Conservation (phyloP, 1,139 yeast species). For the Saccharomyces hybrid region DNA sequence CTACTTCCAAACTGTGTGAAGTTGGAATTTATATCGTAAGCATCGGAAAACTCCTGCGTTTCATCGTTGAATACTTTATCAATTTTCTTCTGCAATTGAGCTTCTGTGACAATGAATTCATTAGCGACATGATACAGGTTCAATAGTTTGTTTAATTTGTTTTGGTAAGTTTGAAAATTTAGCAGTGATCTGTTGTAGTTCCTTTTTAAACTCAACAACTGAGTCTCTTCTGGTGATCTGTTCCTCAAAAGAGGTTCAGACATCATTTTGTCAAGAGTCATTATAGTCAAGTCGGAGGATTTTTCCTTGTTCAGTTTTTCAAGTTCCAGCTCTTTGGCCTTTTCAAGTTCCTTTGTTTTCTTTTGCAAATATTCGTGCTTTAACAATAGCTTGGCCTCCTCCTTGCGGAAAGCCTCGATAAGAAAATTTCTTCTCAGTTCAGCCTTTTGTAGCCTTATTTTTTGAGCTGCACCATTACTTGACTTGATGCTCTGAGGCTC, state of each 20-base stretch:
- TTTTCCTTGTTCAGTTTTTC: constrained; percentile 20
- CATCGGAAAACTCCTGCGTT: not conserved
- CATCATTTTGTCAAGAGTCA: constrained; percentile 66
- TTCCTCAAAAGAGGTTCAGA: constrained; percentile 62
- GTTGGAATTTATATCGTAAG: not conserved
- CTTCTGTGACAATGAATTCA: constrained; percentile 35
- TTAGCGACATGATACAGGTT: constrained; percentile 67
- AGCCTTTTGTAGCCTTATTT: constrained; percentile 51
- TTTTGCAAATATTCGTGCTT: constrained; percentile 34
- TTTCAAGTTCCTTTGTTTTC: constrained; percentile 31
- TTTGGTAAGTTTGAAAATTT: constrained; percentile 38
- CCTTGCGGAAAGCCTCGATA: constrained; percentile 56
- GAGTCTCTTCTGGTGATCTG: constrained; percentile 61
- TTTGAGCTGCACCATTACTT: constrained; percentile 42
- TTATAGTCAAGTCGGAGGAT: constrained; percentile 51
- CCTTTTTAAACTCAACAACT: constrained; percentile 44
- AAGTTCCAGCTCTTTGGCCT: constrained; percentile 32
- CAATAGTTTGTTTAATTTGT: constrained; percentile 50
- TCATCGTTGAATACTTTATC: constrained; percentile 30
- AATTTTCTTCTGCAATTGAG: constrained; percentile 29
- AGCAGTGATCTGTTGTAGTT: constrained; percentile 43
- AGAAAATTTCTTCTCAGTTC: constrained; percentile 68
- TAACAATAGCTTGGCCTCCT: constrained; percentile 44
- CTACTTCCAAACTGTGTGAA: not conserved
- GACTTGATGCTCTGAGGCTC: constrained; percentile 31